A percentile compares a stretch with the other conserved stretches of the same genome.
Conservation (phyloP, 257 asterid genomes). For the Linaria vulgaris region DNA sequence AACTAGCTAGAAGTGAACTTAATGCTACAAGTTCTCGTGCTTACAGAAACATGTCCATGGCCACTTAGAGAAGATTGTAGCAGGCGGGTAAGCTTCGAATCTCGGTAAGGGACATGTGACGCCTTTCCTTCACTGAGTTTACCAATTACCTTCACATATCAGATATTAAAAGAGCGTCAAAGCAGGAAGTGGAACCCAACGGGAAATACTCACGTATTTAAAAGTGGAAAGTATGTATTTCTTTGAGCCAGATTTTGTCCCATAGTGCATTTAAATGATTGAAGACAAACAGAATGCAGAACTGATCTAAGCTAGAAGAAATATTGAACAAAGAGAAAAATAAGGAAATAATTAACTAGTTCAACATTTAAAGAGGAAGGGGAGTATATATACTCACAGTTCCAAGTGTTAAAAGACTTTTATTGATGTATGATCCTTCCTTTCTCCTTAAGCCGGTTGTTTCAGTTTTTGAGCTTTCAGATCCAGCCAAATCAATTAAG, state of each 20-base stretch:
- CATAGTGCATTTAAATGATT: neutral
- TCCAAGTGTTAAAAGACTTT: conserved; percentile 98
- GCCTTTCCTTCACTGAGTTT: conserved; percentile 98
- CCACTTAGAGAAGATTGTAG: conserved; percentile 97
- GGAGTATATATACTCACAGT: conserved; percentile 69
- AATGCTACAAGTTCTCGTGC: conserved; percentile 25
- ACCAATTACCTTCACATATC: conserved; percentile 76
- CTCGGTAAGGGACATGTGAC: conserved; percentile 94
- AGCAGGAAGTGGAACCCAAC: conserved; percentile 3
- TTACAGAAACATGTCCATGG: conserved; percentile 98
- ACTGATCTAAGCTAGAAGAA: conserved; percentile 1
- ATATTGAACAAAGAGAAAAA: conserved; percentile 6
- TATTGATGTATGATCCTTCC: conserved; percentile 96
- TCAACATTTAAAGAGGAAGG: conserved; percentile 5
- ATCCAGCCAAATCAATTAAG: conserved; percentile 93
- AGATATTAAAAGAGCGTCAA: conserved; percentile 25
- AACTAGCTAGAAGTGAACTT: conserved; percentile 9
- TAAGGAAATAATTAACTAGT: neutral
- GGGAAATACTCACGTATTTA: conserved; percentile 9
- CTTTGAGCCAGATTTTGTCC: conserved; percentile 8
- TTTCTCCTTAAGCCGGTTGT: conserved; percentile 91
- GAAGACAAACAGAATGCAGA: conserved; percentile 1
- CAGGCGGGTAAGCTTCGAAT: conserved; percentile 94
- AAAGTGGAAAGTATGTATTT: conserved; percentile 3
- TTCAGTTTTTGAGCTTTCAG: conserved; percentile 97